Percentiles rank a stretch among this genome's conserved stretches.
These are phyloP conservation scores for Trichosporon sp. DNA, from an alignment of 1,284 basidiomycete genomes.

Conservation along the genomic window DNA sequence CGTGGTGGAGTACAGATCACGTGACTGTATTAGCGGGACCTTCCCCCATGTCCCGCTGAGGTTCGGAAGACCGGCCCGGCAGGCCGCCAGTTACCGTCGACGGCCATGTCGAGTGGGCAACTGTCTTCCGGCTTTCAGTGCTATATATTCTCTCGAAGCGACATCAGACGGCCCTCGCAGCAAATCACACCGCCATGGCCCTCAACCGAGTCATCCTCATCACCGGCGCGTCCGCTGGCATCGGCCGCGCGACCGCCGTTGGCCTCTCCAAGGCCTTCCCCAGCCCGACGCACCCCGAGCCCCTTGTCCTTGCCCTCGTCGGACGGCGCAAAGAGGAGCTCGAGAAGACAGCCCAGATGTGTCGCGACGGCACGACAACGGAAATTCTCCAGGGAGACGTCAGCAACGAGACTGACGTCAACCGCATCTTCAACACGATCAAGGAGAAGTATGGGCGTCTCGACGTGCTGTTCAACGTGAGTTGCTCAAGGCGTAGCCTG, in stretches of 20 bases:
- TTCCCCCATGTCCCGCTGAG: too few relatives aligned
- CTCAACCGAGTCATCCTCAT: slow-evolving; percentile 38
- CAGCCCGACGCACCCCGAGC: slow-evolving; percentile 51
- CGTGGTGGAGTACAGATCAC: neutral
- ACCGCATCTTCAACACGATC: slow-evolving; percentile 57
- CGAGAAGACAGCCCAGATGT: slow-evolving; percentile 54
- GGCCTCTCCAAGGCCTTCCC: slow-evolving; percentile 54
- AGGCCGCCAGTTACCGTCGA: neutral
- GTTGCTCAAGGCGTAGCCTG: slow-evolving; percentile 31
- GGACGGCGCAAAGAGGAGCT: slow-evolving; percentile 59
- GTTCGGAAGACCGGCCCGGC: neutral
- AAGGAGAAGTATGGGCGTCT: slow-evolving; percentile 61
- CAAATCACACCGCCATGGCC: slow-evolving; percentile 1
- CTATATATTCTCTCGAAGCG: neutral
- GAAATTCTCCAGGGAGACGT: slow-evolving; percentile 59
- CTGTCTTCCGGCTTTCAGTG: neutral
- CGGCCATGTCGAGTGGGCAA: neutral
- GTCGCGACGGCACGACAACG: slow-evolving; percentile 48
- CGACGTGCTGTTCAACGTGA: slow-evolving; percentile 73
- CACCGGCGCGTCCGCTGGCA: slow-evolving; percentile 51
- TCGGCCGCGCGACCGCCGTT: slow-evolving; percentile 55
- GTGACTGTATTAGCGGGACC: neutral
- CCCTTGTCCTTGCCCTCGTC: slow-evolving; percentile 57
- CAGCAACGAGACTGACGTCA: slow-evolving; percentile 33
- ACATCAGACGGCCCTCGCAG: neutral